Evolutionary conservation across 164 flowering plant genomes (phyloP).

Genomic region (Vitis vinifera): ASM3070453v1 NC_081823.1:2446001-2446500

Average conservation of each 20-base stretch:
- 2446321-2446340: slow-evolving; percentile 15
- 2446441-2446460: slow-evolving; percentile 87
- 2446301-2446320: slow-evolving; percentile 98
- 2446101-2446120: not conserved
- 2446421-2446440: slow-evolving; percentile 3
- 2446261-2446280: slow-evolving; percentile 85
- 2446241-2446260: slow-evolving; percentile 84
- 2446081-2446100: not conserved
- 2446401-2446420: not conserved
- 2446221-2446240: slow-evolving; percentile 2
- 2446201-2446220: not conserved
- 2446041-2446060: no score
- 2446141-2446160: not conserved
- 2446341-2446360: slow-evolving; percentile 1
- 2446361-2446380: not conserved
- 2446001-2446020: no score
- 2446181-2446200: not conserved
- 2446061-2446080: not conserved
- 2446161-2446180: not conserved
- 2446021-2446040: no score
- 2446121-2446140: not conserved
- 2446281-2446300: slow-evolving; percentile 97
- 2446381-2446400: not conserved
- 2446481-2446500: slow-evolving; percentile 99
- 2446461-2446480: slow-evolving; percentile 97